Conservation (phyloP, 805 yeast species). For the Candida bentonensis region DNA sequence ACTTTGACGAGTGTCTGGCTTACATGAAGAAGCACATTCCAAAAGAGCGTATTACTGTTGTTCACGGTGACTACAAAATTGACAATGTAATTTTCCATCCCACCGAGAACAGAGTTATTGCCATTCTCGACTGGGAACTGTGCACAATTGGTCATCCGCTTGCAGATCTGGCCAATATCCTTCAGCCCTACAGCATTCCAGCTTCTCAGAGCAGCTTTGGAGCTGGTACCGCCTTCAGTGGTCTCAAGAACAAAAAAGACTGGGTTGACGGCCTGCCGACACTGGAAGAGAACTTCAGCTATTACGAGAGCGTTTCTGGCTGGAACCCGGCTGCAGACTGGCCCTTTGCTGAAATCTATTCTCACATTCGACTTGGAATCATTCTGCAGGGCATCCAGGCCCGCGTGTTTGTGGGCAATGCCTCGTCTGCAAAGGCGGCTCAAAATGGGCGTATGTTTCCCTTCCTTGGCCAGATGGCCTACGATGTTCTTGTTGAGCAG, state of each 20-base stretch:
- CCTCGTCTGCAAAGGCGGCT: conserved; percentile 38
- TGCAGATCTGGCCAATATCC: conserved; percentile 44
- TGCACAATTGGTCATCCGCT: conserved; percentile 54
- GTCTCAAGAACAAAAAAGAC: conserved; percentile 16
- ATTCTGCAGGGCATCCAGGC: conserved; percentile 52
- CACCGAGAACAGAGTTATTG: conserved; percentile 33
- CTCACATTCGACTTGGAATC: conserved; percentile 39
- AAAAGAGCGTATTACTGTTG: conserved; percentile 30
- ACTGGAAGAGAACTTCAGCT: conserved; percentile 9
- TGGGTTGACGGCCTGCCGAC: conserved; percentile 14
- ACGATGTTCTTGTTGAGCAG: conserved; percentile 8
- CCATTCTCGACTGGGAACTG: conserved; percentile 53
- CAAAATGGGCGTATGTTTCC: conserved; percentile 23
- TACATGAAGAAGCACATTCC: conserved; percentile 35
- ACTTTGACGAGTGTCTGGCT: conserved; percentile 27
- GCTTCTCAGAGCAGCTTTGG: conserved; percentile 6
- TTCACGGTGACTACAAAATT: conserved; percentile 53
- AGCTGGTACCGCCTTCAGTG: conserved; percentile 4
- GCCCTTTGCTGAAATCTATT: conserved; percentile 42
- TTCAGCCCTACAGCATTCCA: conserved; percentile 40
- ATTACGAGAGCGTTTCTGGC: conserved; percentile 20
- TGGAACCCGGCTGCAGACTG: conserved; percentile 34
- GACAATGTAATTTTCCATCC: conserved; percentile 53
- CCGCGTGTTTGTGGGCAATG: conserved; percentile 36
- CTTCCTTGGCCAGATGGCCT: conserved; percentile 20